phyloP scores from a whole-genome alignment of 2,329 filamentous ascomycete genomes.

The Thielaviopsis punctulata region DNA sequence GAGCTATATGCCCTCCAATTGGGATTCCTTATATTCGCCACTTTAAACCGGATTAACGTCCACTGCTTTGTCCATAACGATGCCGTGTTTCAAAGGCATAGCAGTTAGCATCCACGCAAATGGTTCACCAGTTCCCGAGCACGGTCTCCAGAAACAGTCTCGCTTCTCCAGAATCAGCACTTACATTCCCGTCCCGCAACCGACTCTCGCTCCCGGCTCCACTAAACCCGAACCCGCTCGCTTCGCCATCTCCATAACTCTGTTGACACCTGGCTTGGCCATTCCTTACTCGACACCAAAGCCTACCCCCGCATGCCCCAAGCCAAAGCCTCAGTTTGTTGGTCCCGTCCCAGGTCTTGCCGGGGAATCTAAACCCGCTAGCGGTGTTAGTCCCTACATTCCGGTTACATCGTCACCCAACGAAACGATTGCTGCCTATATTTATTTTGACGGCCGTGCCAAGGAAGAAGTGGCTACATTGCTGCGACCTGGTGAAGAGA shows the following conservation, averaged over 20 bases:
- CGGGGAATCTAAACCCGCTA: constrained; percentile 30
- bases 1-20: not conserved
- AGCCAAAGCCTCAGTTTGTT: constrained; percentile 68
- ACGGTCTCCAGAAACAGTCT: constrained; percentile 88
- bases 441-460: constrained; percentile 88
- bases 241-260: constrained; percentile 94
- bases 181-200: constrained; percentile 89
- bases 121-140: constrained; percentile 67
- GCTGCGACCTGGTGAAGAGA: constrained; percentile 82
- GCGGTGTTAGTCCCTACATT: constrained; percentile 66
- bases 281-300: constrained; percentile 90
- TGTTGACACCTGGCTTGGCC: constrained; percentile 72
- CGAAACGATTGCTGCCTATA: constrained; percentile 95
- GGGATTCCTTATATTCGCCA: not conserved
- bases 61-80: constrained; percentile 21
- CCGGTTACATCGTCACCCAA: constrained; percentile 85
- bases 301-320: constrained; percentile 54
- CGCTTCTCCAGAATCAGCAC: constrained; percentile 84
- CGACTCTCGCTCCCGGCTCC: constrained; percentile 44
- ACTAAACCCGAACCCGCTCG: constrained; percentile 81
- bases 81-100: constrained; percentile 98
- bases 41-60: not conserved
- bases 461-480: constrained; percentile 97
- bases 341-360: constrained; percentile 45
- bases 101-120: constrained; percentile 89